Base-by-base conservation (phyloP, 805 yeast genomes). In the Saccharomycopsis sp. region DNA sequence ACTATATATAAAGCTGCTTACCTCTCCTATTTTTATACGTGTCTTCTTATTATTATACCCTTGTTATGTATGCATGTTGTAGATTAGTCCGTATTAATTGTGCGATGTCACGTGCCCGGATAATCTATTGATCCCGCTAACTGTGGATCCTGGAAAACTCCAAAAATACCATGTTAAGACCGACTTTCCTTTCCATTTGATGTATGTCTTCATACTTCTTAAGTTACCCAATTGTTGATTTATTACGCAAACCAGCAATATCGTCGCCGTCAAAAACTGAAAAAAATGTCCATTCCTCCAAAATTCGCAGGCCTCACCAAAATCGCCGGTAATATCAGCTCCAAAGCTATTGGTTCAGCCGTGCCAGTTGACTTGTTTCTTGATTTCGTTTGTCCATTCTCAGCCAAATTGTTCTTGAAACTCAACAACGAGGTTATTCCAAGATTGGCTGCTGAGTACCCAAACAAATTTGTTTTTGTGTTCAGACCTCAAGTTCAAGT, bases 401-500 rank as follows among this genome's bases (percentile, higher is more conserved):
- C 86, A 61, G 85, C 78, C 47, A 87, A 84, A 68, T 64, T 87
- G 54, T 89, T 79, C 74, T 71, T 74, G 57, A 84, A 83, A 57
- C 68, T 89, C 59, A 74, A 77, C 61, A 69, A 72, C 3, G 76
- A 76, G 41, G 75, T 87, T 5, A 75, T 83, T 47, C 91, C 90
- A 19, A 62, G 67, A 29, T 70, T 85, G 53, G 75, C 78, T 54
- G 62, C 69, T 34, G 71, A 75, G 56, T 72, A 75, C 55, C 79
- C 84, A 1, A 76, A 76, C 58, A 69, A 78, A 60, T 80, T 85
- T 64, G 81, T 82, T 63, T 78, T 88, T 61, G 80, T 83, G 9
- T 82, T 86, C 69, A 78, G 84, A 62, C 86, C 88, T 66, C 90
- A 85, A 47, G 76, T 87, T n/a, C 97, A 90, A 73, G 94, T 96